A percentile compares a stretch with the other conserved stretches of the same genome.
Conservation (phyloP, 106 monocot genomes). For the Xerophyta viscosa region DNA sequence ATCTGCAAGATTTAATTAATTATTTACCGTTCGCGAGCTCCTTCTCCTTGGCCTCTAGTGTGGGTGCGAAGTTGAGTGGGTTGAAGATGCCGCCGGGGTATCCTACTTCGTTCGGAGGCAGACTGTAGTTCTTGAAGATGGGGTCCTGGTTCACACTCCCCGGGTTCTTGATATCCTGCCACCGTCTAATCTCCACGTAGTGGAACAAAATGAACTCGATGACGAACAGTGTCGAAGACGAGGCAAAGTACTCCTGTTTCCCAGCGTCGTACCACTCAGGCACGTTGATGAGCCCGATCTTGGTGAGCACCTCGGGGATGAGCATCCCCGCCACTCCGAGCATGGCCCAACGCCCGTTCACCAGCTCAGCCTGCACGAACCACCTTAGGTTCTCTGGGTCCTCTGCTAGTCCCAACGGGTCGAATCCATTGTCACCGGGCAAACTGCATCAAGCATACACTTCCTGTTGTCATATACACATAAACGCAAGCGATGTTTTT, state of each 20-base stretch:
- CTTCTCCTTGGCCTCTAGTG: constrained; percentile 87
- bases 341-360: constrained; percentile 92
- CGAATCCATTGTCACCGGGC: constrained; percentile 95
- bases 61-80: constrained; percentile 87
- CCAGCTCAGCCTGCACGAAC: constrained; percentile 89
- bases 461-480: too few species aligned
- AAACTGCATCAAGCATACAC: too few species aligned
- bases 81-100: constrained; percentile 96
- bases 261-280: constrained; percentile 91
- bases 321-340: constrained; percentile 92
- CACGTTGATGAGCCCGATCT: constrained; percentile 73
- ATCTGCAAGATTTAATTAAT: too few species aligned
- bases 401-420: constrained; percentile 87
- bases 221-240: constrained; percentile 88
- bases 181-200: constrained; percentile 92
- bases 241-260: constrained; percentile 86
- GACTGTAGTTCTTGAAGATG: constrained; percentile 91
- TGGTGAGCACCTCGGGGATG: constrained; percentile 80
- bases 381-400: constrained; percentile 87
- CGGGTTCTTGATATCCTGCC: constrained; percentile 99
- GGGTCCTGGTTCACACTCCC: constrained; percentile 98
- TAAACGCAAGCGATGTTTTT: constrained; percentile 93
- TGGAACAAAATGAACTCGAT: constrained; percentile 98
- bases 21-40: constrained; percentile 91
- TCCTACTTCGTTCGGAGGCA: constrained; percentile 64